Evolutionary conservation across 768 basidiomycete species (phyloP), one percentile per base, ranked within the genome.

Genomic region (Collybia sp.): DNA sequence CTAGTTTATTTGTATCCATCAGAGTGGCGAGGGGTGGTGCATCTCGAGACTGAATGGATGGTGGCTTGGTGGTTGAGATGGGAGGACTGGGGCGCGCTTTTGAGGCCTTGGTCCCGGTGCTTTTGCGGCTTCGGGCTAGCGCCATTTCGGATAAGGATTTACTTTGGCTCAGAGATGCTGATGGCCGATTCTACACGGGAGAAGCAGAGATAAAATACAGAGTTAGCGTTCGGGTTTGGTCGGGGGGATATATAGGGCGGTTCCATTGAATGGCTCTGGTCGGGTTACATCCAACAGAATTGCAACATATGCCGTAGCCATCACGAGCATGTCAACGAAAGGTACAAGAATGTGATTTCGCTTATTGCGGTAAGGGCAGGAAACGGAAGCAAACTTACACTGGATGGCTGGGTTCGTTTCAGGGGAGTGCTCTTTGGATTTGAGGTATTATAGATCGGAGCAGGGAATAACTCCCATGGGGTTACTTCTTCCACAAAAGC

Each of bases 61-160:
- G 42, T 15, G 51, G 44, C 2, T 51, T 45, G 16, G 52, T 34
- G 1, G 52, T 40, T 20, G 58, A 20, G 13, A 32, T n/a, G 31
- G 35, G 48, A 18, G 60, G 43, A 33, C 56, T 46, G 15, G 54
- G 53, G 40, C 54, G 58, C 19, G 51, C 40, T 32, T 53, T 57
- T 20, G 54, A 34, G 19, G 56, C 32, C 52, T 65, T 67, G 41
- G 53, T 54, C 12, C 63, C 62, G 2, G 59, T 67, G 33, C 65
- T 65, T 45, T 66, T 70, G 34, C 68, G 67, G 34, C 62, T 54
- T 12, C 59, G 58, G 20, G 63, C 47, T 10, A 67, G 55, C 16
- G 60, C 57, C 20, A 62, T 31, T 9, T 67, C 66, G 6, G 60
- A 40, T 35, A 59, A 43, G 9, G 49, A 47, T 49, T 57, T 63